Evolutionary conservation across 768 basidiomycete species (phyloP).

Genomic region (Chalciporus sphaerocephalus): DNA sequence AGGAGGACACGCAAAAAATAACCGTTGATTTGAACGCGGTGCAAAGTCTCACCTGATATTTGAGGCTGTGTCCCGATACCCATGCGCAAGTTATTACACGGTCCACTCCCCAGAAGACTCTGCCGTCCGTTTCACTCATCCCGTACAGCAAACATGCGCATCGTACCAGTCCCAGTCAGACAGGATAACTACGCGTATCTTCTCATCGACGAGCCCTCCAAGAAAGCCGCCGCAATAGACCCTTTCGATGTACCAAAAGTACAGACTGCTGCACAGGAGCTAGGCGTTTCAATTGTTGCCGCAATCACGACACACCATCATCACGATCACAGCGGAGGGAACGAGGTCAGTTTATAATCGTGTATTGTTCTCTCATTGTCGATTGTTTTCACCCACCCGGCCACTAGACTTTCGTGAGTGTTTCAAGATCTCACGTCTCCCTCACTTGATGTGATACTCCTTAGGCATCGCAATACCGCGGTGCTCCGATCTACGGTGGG

Average conservation of each 20-base stretch:
- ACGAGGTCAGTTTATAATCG: constrained; percentile 47
- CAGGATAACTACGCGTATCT: constrained; percentile 86
- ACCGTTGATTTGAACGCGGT: neutral
- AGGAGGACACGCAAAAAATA: neutral
- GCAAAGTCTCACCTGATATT: too few species aligned
- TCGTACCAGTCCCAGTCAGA: constrained; percentile 75
- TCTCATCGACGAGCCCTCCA: constrained; percentile 62
- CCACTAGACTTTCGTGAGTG: constrained; percentile 30
- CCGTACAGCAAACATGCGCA: constrained; percentile 47
- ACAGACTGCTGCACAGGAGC: constrained; percentile 52
- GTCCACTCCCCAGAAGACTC: too few species aligned
- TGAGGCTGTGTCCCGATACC: neutral
- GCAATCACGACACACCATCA: constrained; percentile 92
- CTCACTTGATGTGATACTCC: constrained; percentile 13
- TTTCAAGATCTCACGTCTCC: neutral
- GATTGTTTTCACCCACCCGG: constrained; percentile 6
- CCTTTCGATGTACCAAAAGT: constrained; percentile 75
- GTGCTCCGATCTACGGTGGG: constrained; percentile 69
- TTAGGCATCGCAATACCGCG: constrained; percentile 44
- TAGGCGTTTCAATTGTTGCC: constrained; percentile 64
- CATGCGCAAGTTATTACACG: too few species aligned
- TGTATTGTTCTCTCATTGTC: constrained; percentile 3
- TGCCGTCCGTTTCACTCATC: constrained; percentile 13
- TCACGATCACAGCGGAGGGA: constrained; percentile 84
- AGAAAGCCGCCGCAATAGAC: constrained; percentile 75